Percentiles rank a stretch among this genome's conserved stretches.
These are phyloP conservation scores for Colletotrichum cereale DNA, from an alignment of 2,329 filamentous ascomycete species.

Conservation along the genomic window DNA sequence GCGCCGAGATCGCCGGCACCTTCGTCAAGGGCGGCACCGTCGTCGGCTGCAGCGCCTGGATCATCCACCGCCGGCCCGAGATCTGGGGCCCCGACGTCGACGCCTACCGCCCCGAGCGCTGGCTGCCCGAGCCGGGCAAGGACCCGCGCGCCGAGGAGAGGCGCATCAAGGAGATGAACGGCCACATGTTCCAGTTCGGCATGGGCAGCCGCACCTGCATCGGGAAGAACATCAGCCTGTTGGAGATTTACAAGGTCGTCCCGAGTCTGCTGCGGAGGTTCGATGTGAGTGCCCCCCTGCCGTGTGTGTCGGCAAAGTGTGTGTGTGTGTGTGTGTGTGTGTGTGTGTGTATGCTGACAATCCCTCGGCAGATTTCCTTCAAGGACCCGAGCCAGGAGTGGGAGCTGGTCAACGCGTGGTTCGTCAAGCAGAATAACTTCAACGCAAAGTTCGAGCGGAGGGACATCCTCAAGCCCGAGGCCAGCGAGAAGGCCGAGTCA, in stretches of 20 bases:
- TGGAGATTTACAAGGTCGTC: slow-evolving; percentile 75
- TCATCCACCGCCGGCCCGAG: slow-evolving; percentile 75
- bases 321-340: no score
- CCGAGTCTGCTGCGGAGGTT: slow-evolving; percentile 73
- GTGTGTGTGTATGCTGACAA: neutral
- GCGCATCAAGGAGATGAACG: slow-evolving; percentile 75
- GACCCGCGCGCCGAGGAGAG: slow-evolving; percentile 59
- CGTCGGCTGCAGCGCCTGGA: slow-evolving; percentile 81
- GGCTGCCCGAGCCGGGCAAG: slow-evolving; percentile 61
- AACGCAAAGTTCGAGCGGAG: slow-evolving; percentile 58
- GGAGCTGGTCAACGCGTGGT: slow-evolving; percentile 72
- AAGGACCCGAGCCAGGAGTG: slow-evolving; percentile 67
- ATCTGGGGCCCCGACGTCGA: slow-evolving; percentile 79
- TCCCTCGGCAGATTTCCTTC: slow-evolving; percentile 60
- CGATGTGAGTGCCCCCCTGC: slow-evolving; percentile 61
- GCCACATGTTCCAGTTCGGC: slow-evolving; percentile 79
- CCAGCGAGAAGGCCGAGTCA: slow-evolving; percentile 16
- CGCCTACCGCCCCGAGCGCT: slow-evolving; percentile 76
- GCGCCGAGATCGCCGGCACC: slow-evolving; percentile 72
- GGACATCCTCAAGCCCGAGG: slow-evolving; percentile 55
- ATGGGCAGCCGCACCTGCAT: slow-evolving; percentile 78
- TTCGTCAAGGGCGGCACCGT: slow-evolving; percentile 78
- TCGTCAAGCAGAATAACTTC: slow-evolving; percentile 72
- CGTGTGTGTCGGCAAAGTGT: no score
- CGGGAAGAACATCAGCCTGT: slow-evolving; percentile 74